Evolutionary conservation across 768 basidiomycete genomes (phyloP).

Genomic region (Mycena maculata): DNA sequence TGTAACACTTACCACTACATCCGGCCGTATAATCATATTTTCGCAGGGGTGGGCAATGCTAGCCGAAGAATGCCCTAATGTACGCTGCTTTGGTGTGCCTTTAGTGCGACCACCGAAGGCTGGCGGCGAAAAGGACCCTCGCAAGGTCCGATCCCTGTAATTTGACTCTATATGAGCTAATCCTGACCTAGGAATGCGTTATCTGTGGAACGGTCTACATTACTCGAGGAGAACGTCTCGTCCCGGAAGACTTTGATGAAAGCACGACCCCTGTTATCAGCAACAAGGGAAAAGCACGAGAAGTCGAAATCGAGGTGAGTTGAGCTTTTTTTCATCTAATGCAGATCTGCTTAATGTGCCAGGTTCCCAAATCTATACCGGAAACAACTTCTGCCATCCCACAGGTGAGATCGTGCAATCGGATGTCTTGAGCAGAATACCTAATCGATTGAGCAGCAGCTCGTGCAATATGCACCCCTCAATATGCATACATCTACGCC

Average conservation of each 20-base stretch:
- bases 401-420: background rate
- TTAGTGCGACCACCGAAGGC: constrained; percentile 81
- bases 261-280: background rate
- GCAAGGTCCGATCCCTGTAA: constrained; percentile 62
- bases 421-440: too few species aligned
- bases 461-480: background rate
- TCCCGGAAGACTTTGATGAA: constrained; percentile 39
- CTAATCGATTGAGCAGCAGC: too few species aligned
- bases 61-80: constrained; percentile 84
- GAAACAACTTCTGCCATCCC: background rate
- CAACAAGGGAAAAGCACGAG: constrained; percentile 19
- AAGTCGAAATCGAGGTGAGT: constrained; percentile 5
- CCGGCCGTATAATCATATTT: background rate
- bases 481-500: background rate
- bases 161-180: constrained; percentile 13
- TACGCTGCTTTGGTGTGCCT: constrained; percentile 81
- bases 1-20: background rate
- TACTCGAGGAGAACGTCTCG: constrained; percentile 59
- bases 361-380: background rate
- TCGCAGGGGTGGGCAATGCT: constrained; percentile 84
- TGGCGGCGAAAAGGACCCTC: constrained; percentile 68
- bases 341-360: background rate
- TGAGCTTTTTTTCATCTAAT: background rate
- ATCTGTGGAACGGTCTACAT: constrained; percentile 73
- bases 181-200: constrained; percentile 75